phyloP scores from a whole-genome alignment of 306 rosid genomes.

The Ormosia emarginata region DNA sequence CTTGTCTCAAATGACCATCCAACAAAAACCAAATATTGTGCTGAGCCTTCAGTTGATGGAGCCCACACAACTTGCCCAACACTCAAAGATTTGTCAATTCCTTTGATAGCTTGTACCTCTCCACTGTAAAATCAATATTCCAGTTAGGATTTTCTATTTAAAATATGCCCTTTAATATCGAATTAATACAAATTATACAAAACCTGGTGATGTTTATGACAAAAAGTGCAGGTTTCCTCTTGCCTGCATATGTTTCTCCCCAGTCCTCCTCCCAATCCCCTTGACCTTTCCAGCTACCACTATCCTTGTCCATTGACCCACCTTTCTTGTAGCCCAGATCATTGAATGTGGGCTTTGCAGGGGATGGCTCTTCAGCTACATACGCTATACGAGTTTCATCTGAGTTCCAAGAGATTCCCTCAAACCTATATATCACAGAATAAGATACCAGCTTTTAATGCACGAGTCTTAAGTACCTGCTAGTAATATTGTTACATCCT shows the following conservation, averaged over 20 bases:
- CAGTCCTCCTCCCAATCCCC: constrained; percentile 93
- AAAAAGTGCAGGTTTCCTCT: constrained; percentile 88
- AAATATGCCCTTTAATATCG: not conserved
- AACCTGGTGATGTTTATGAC: constrained; percentile 66
- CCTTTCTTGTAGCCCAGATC: constrained; percentile 61
- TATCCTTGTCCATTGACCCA: constrained; percentile 56
- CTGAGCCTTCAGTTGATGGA: constrained; percentile 50
- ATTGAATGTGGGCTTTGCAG: constrained; percentile 76
- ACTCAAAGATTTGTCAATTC: constrained; percentile 69
- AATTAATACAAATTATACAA: not conserved
- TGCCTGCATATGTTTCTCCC: constrained; percentile 95
- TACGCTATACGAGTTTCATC: constrained; percentile 79
- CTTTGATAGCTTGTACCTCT: constrained; percentile 68
- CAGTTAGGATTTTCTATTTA: constrained; percentile 2
- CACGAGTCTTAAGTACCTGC: not conserved
- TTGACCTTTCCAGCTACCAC: constrained; percentile 76
- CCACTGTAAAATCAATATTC: constrained; percentile 50
- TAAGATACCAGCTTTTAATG: not conserved
- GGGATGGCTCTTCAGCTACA: constrained; percentile 87
- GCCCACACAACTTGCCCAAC: constrained; percentile 96
- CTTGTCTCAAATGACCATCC: constrained; percentile 83
- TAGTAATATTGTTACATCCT: not conserved
- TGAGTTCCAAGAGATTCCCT: constrained; percentile 86
- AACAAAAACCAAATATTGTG: constrained; percentile 74
- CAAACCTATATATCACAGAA: constrained; percentile 62